A percentile compares a stretch with the other conserved stretches of the same genome.
Evolutionary conservation across 306 rosid genomes (phyloP).

Genomic region (Rubus parviflorus): DNA sequence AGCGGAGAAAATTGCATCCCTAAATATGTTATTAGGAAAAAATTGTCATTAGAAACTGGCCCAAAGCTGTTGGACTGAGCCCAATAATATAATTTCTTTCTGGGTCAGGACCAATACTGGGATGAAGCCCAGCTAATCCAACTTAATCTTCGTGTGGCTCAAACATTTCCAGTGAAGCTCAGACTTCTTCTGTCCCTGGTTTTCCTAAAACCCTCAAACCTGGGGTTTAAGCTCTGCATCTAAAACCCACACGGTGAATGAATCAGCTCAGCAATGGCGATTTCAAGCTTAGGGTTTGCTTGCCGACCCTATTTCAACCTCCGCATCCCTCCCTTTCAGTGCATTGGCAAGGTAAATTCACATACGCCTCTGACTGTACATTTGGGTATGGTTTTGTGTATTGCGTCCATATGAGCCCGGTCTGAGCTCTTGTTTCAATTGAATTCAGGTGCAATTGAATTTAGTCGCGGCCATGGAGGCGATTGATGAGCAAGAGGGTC

Average conservation of each 20-base stretch:
- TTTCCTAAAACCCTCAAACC: slow-evolving; percentile 18
- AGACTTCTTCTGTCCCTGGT: not conserved
- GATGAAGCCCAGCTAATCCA: slow-evolving; percentile 2
- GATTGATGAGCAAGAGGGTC: slow-evolving; percentile 39
- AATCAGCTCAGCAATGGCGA: slow-evolving; percentile 39
- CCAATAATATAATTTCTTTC: not conserved
- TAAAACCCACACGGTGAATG: slow-evolving; percentile 14
- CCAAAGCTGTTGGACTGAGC: not conserved
- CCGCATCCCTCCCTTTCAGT: slow-evolving; percentile 39
- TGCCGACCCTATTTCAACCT: slow-evolving; percentile 39
- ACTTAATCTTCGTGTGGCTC: not conserved
- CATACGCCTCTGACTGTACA: not conserved
- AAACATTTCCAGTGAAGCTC: not conserved
- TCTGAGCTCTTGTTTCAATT: not conserved
- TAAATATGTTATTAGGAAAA: not conserved
- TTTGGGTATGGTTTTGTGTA: not conserved
- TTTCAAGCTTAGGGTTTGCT: slow-evolving; percentile 35
- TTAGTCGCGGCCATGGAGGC: slow-evolving; percentile 40
- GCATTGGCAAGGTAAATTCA: slow-evolving; percentile 40
- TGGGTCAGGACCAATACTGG: not conserved
- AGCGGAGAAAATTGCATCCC: not conserved
- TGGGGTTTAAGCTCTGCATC: slow-evolving; percentile 26
- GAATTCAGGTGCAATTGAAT: slow-evolving; percentile 41
- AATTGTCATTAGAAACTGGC: not conserved
- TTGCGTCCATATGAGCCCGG: not conserved